These are phyloP conservation scores for Phaffomyces opuntiae DNA, from an alignment of 805 yeast genomes.

Conservation along the genomic window DNA sequence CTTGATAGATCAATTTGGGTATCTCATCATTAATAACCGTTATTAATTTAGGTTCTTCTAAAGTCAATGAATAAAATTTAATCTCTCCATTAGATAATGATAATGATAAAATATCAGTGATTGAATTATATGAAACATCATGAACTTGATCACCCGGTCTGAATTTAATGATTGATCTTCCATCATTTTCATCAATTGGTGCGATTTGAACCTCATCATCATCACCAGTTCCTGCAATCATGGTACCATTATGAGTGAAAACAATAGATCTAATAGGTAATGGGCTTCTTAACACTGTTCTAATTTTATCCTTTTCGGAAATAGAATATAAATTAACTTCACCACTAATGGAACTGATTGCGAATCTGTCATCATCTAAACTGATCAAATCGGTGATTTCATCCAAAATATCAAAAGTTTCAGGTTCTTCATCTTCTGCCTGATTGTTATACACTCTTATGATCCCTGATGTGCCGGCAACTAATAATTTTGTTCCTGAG, in stretches of 20 bases:
- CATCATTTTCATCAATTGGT: conserved; percentile 27
- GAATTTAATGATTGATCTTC: conserved; percentile 22
- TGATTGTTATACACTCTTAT: conserved; percentile 14
- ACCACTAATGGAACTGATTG: conserved; percentile 18
- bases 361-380: conserved; percentile 13
- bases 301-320: conserved; percentile 1
- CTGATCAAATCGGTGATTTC: conserved; percentile 14
- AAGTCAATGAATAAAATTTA: conserved; percentile 41
- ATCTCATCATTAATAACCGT: conserved; percentile 37
- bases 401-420: conserved; percentile 18
- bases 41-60: conserved; percentile 47
- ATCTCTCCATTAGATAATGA: conserved; percentile 56
- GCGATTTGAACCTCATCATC: conserved; percentile 49
- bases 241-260: conserved; percentile 55
- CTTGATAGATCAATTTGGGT: conserved; percentile 33
- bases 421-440: conserved; percentile 20
- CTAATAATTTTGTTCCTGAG: conserved; percentile 16
- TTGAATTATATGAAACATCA: conserved; percentile 47
- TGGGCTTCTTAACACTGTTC: conserved; percentile 19
- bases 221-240: conserved; percentile 60
- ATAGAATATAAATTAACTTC: conserved; percentile 21
- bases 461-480: conserved; percentile 20
- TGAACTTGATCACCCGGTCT: conserved; percentile 48
- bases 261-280: conserved; percentile 41
- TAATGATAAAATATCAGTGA: conserved; percentile 50